phyloP scores from a whole-genome alignment of 306 rosid genomes.

The Carpinus fangiana region DNA sequence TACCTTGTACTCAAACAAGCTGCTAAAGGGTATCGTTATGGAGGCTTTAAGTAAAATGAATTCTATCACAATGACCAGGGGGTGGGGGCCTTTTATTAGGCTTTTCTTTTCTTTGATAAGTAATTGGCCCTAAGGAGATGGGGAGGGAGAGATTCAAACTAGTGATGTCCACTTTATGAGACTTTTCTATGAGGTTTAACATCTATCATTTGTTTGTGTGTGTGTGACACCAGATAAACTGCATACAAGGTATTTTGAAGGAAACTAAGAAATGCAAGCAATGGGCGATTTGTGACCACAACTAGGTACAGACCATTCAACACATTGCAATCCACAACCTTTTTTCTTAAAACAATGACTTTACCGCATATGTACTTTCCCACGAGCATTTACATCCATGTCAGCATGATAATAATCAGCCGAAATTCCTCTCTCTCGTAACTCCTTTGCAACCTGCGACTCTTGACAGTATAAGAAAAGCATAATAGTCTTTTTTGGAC shows the following conservation, averaged over 20 bases:
- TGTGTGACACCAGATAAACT: not conserved
- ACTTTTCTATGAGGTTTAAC: too few species aligned
- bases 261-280: not conserved
- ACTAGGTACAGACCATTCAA: not conserved
- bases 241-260: not conserved
- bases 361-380: conserved; percentile 88
- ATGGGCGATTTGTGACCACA: not conserved
- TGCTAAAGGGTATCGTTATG: not conserved
- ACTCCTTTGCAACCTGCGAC: conserved; percentile 83
- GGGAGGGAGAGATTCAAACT: too few species aligned
- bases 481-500: conserved; percentile 9
- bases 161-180: too few species aligned
- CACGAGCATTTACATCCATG: conserved; percentile 79
- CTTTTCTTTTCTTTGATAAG: too few species aligned
- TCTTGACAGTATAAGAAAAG: conserved; percentile 24
- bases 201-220: too few species aligned
- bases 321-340: conserved; percentile 22
- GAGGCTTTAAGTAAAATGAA: too few species aligned
- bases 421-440: conserved; percentile 74
- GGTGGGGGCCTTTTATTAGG: too few species aligned
- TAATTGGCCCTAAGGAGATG: too few species aligned
- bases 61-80: too few species aligned
- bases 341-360: conserved; percentile 21
- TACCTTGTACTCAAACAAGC: not conserved
- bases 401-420: conserved; percentile 94